phyloP scores from a whole-genome alignment of 169 alveolate species.

The Perkinsus marinus region DNA sequence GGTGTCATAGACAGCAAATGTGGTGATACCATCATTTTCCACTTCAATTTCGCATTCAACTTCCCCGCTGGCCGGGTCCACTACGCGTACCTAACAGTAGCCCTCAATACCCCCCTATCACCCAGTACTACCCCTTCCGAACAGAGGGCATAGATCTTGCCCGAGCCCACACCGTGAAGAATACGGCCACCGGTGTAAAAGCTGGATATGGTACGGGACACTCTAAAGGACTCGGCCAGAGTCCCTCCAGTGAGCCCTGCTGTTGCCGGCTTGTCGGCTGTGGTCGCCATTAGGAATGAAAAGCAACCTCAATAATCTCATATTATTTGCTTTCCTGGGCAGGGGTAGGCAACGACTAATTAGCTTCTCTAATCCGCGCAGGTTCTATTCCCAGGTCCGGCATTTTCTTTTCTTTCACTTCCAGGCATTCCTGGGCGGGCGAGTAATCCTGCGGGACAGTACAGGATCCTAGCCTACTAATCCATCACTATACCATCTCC shows the following conservation, averaged over 20 bases:
- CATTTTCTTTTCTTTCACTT: too few relatives aligned
- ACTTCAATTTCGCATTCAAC: background rate
- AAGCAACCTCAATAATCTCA: too few relatives aligned
- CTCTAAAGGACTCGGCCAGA: background rate
- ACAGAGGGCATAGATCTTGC: background rate
- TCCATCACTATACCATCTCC: too few relatives aligned
- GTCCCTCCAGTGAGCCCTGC: background rate
- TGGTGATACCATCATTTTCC: background rate
- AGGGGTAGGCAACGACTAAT: background rate
- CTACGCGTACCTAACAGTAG: background rate
- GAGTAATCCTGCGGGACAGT: too few relatives aligned
- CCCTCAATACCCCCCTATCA: background rate
- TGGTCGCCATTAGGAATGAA: background rate
- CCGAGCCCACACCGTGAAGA: background rate
- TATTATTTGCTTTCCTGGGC: too few relatives aligned
- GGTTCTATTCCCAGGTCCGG: background rate
- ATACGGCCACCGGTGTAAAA: background rate
- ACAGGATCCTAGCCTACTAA: too few relatives aligned
- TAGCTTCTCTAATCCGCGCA: too few relatives aligned
- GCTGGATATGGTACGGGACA: background rate
- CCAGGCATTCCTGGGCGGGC: too few relatives aligned
- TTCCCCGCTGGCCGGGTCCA: background rate
- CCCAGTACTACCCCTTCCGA: background rate
- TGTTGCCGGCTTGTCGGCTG: background rate
- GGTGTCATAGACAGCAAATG: background rate